Conservation (phyloP, 1,284 basidiomycete species). For the Tetrapyrgos nigripes region DNA sequence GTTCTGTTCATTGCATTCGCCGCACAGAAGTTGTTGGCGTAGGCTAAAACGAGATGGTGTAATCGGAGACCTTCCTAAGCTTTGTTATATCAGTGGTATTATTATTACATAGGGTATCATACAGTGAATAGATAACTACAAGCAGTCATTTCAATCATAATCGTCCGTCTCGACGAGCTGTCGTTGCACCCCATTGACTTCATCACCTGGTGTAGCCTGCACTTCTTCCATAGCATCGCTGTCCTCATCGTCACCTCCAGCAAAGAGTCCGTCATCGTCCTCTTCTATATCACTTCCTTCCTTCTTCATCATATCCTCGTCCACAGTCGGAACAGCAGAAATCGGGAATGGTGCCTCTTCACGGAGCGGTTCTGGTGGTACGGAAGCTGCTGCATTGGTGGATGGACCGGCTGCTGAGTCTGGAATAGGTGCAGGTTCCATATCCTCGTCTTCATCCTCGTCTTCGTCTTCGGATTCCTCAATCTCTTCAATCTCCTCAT, state of each 20-base stretch:
- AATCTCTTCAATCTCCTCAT: conserved; percentile 82
- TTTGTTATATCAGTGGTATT: neutral
- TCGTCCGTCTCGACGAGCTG: conserved; percentile 87
- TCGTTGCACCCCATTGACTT: conserved; percentile 69
- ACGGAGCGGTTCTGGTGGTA: conserved; percentile 26
- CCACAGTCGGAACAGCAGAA: conserved; percentile 55
- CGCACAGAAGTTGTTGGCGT: conserved; percentile 28
- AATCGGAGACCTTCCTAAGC: too few species aligned
- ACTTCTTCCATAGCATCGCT: conserved; percentile 81
- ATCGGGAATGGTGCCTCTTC: conserved; percentile 58
- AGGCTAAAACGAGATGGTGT: too few species aligned
- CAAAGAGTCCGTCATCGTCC: conserved; percentile 70
- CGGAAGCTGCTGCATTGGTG: conserved; percentile 23
- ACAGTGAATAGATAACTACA: neutral
- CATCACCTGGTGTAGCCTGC: conserved; percentile 51
- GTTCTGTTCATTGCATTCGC: conserved; percentile 34
- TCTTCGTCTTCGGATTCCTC: conserved; percentile 72
- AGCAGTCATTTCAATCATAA: conserved; percentile 60
- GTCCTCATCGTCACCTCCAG: conserved; percentile 76
- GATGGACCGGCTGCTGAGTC: conserved; percentile 9
- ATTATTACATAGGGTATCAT: neutral
- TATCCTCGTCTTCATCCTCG: conserved; percentile 64
- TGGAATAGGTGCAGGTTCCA: conserved; percentile 60
- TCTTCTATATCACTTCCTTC: conserved; percentile 64
- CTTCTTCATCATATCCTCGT: conserved; percentile 56